Evolutionary conservation across 768 basidiomycete genomes (phyloP).

Genomic region (Pholiota conissans): DNA sequence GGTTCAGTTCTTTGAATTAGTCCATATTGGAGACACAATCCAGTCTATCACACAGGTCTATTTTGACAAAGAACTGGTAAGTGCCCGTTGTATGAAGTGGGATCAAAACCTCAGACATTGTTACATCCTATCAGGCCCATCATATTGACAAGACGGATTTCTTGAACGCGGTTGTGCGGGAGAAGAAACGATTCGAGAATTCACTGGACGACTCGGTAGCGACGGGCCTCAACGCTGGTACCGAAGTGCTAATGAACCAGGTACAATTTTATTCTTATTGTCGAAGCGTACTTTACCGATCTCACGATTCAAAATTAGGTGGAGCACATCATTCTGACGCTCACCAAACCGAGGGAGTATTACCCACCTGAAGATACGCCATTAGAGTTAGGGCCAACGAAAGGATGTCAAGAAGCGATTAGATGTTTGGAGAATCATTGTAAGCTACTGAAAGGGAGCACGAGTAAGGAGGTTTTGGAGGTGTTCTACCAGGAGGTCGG

Average conservation of each 20-base stretch:
- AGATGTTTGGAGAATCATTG: slow-evolving; percentile 89
- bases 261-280: slow-evolving; percentile 33
- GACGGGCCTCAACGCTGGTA: slow-evolving; percentile 90
- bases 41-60: slow-evolving; percentile 98
- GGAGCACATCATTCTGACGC: slow-evolving; percentile 85
- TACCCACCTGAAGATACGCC: slow-evolving; percentile 81
- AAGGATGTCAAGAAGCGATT: slow-evolving; percentile 88
- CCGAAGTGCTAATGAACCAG: slow-evolving; percentile 94
- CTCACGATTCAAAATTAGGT: slow-evolving; percentile 58
- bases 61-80: slow-evolving; percentile 92
- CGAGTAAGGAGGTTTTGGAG: slow-evolving; percentile 93
- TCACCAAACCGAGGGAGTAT: slow-evolving; percentile 85
- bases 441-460: slow-evolving; percentile 87
- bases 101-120: neutral
- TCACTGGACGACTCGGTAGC: slow-evolving; percentile 92
- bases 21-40: slow-evolving; percentile 96
- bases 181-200: slow-evolving; percentile 97
- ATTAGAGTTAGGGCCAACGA: slow-evolving; percentile 83
- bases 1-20: slow-evolving; percentile 95
- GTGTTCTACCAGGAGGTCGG: slow-evolving; percentile 99
- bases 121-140: slow-evolving; percentile 48
- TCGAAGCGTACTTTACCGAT: too few relatives aligned
- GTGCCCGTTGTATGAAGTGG: neutral
- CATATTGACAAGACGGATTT: slow-evolving; percentile 95
- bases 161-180: slow-evolving; percentile 86